These are phyloP conservation scores for Lactifluus hygrophoroides DNA, from an alignment of 768 basidiomycete genomes.

Conservation along the genomic window DNA sequence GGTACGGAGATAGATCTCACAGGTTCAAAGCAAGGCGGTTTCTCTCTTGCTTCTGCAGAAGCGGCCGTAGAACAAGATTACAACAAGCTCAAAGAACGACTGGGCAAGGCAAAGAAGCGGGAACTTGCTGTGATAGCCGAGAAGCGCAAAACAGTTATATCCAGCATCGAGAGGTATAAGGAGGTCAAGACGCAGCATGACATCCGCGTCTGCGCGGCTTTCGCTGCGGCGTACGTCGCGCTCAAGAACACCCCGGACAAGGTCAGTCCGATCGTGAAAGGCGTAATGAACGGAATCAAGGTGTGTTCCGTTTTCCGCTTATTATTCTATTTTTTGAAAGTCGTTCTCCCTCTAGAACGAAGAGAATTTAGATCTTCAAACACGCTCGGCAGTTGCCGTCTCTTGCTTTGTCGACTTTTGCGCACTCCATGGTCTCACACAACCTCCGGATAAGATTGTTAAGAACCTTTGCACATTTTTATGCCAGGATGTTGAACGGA, in stretches of 20 bases:
- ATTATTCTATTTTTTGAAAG: neutral
- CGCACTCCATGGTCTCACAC: slow-evolving; percentile 56
- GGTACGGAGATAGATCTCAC: slow-evolving; percentile 72
- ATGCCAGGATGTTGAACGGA: slow-evolving; percentile 83
- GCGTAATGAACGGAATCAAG: slow-evolving; percentile 97
- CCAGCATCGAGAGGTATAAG: slow-evolving; percentile 69
- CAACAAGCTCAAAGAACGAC: slow-evolving; percentile 59
- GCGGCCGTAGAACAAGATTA: slow-evolving; percentile 63
- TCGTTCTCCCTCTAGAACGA: slow-evolving; percentile 49
- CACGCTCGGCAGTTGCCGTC: slow-evolving; percentile 77
- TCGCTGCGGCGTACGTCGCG: slow-evolving; percentile 87
- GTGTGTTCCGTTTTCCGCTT: slow-evolving; percentile 30
- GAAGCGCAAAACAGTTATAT: slow-evolving; percentile 56
- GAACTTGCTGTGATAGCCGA: slow-evolving; percentile 69
- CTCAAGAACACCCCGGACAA: slow-evolving; percentile 83
- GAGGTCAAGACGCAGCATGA: slow-evolving; percentile 83
- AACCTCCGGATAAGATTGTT: slow-evolving; percentile 92
- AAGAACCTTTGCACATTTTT: slow-evolving; percentile 96
- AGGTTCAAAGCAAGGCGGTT: slow-evolving; percentile 52
- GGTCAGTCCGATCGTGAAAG: slow-evolving; percentile 92
- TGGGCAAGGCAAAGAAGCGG: slow-evolving; percentile 72
- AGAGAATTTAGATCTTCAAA: slow-evolving; percentile 81
- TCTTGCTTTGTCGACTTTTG: slow-evolving; percentile 87
- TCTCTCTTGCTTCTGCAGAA: slow-evolving; percentile 74
- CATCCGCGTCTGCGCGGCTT: slow-evolving; percentile 77